Conservation (phyloP, 2,329 filamentous ascomycete species). For the Hymenoscyphus fraxineus region DNA sequence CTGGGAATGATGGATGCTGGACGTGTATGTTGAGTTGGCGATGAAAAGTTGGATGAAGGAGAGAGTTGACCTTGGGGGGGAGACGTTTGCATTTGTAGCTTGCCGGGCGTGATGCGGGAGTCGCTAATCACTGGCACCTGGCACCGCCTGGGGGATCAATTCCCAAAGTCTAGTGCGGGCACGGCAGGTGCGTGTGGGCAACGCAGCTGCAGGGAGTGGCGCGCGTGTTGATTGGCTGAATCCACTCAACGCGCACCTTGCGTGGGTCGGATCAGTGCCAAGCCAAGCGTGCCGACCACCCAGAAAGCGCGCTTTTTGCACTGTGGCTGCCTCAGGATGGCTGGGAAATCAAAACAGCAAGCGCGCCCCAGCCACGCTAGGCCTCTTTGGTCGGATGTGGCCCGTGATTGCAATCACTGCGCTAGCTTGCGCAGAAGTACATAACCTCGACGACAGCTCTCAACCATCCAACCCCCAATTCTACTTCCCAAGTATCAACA, state of each 20-base stretch:
- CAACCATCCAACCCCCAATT: constrained; percentile 15
- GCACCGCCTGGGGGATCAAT: not conserved
- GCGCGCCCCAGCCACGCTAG: constrained; percentile 6
- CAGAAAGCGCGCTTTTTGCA: not conserved
- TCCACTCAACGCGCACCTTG: not conserved
- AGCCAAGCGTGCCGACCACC: not conserved
- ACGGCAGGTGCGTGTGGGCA: not conserved
- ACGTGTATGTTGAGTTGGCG: constrained; percentile 18
- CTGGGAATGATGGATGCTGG: constrained; percentile 6
- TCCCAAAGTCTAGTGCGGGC: not conserved
- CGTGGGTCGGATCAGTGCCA: not conserved
- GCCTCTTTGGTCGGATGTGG: constrained; percentile 7
- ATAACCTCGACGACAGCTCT: constrained; percentile 16
- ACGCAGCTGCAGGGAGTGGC: not conserved
- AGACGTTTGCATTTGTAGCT: constrained; percentile 17
- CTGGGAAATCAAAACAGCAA: constrained; percentile 9
- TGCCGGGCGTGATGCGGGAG: constrained; percentile 13
- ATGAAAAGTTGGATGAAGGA: constrained; percentile 25
- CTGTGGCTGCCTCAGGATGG: not conserved
- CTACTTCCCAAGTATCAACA: constrained; percentile 14
- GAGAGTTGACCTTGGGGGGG: constrained; percentile 10
- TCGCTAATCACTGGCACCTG: constrained; percentile 17
- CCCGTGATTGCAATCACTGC: constrained; percentile 19
- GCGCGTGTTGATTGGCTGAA: constrained; percentile 14
- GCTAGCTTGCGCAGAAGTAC: constrained; percentile 15